These are phyloP conservation scores for Kazachstania sp. DNA, from an alignment of 1,139 yeast species.

Conservation along the genomic window DNA sequence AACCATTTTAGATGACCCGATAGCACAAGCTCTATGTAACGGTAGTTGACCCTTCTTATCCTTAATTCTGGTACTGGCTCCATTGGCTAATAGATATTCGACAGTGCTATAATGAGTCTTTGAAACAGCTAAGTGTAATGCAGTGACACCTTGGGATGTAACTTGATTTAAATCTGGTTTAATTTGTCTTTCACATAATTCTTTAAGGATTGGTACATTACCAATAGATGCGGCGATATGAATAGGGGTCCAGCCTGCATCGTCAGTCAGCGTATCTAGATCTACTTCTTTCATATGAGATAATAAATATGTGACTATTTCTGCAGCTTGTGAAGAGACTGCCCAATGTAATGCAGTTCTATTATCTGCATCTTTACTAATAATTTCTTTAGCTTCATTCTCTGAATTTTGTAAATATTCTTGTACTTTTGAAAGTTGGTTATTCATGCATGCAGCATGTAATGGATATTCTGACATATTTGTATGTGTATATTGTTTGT, in stretches of 20 bases:
- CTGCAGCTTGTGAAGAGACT: slow-evolving; percentile 50
- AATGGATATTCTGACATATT: slow-evolving; percentile 17
- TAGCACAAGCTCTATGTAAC: slow-evolving; percentile 76
- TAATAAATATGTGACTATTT: slow-evolving; percentile 36
- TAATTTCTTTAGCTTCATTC: slow-evolving; percentile 8
- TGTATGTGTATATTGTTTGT: not conserved
- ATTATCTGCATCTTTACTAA: slow-evolving; percentile 54
- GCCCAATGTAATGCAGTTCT: slow-evolving; percentile 92
- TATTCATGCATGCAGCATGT: slow-evolving; percentile 29
- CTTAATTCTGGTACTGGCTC: slow-evolving; percentile 55
- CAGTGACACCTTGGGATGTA: slow-evolving; percentile 61
- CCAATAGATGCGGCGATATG: slow-evolving; percentile 80
- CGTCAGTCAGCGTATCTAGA: slow-evolving; percentile 60
- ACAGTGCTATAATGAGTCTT: slow-evolving; percentile 53
- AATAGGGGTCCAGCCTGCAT: slow-evolving; percentile 79
- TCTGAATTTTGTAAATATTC: slow-evolving; percentile 15
- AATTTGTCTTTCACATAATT: slow-evolving; percentile 37
- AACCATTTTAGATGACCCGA: slow-evolving; percentile 54
- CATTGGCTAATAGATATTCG: slow-evolving; percentile 42
- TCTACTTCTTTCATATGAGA: slow-evolving; percentile 38
- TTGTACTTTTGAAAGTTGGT: slow-evolving; percentile 20
- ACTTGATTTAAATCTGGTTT: slow-evolving; percentile 41
- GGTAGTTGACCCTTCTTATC: slow-evolving; percentile 63
- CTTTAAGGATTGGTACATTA: slow-evolving; percentile 43
- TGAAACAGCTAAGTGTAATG: slow-evolving; percentile 68